phyloP scores from a whole-genome alignment of 2,329 filamentous ascomycete genomes.

The Fusarium guadeloupense region DNA sequence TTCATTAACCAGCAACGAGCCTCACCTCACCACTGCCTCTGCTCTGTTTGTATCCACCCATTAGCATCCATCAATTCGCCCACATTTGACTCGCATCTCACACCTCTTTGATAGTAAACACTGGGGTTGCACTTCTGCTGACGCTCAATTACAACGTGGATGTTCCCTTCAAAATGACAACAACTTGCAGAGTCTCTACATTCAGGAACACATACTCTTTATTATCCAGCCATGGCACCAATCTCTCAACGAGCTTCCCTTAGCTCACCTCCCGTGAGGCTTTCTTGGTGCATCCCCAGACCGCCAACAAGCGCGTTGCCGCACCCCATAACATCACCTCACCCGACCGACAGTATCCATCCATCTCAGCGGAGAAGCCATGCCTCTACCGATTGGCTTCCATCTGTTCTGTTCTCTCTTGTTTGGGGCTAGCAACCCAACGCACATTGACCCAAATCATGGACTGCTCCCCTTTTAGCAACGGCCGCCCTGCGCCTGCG shows the following conservation, averaged over 20 bases:
- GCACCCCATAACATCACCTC: conserved; percentile 36
- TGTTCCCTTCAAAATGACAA: background rate
- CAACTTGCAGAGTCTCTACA: background rate
- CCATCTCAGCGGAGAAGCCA: conserved; percentile 13
- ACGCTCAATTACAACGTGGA: background rate
- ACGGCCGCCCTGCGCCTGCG: conserved; percentile 28
- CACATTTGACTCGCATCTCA: conserved; percentile 15
- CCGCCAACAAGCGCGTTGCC: conserved; percentile 32
- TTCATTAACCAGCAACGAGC: conserved; percentile 24
- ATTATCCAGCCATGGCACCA: background rate
- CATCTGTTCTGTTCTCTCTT: conserved; percentile 15
- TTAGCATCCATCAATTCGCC: conserved; percentile 22
- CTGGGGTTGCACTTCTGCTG: background rate
- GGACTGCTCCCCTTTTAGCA: conserved; percentile 25
- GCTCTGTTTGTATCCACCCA: conserved; percentile 12
- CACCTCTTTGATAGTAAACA: background rate
- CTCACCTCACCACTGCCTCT: conserved; percentile 15
- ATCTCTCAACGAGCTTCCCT: background rate
- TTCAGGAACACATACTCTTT: background rate
- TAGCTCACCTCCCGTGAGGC: background rate
- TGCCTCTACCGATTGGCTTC: conserved; percentile 19
- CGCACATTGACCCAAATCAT: conserved; percentile 21
- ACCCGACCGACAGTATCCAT: conserved; percentile 13
- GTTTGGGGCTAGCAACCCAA: conserved; percentile 26
- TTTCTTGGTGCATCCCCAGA: conserved; percentile 22